Conservation (phyloP, 2,329 filamentous ascomycete species). For the Hysterium pulicare region DNA sequence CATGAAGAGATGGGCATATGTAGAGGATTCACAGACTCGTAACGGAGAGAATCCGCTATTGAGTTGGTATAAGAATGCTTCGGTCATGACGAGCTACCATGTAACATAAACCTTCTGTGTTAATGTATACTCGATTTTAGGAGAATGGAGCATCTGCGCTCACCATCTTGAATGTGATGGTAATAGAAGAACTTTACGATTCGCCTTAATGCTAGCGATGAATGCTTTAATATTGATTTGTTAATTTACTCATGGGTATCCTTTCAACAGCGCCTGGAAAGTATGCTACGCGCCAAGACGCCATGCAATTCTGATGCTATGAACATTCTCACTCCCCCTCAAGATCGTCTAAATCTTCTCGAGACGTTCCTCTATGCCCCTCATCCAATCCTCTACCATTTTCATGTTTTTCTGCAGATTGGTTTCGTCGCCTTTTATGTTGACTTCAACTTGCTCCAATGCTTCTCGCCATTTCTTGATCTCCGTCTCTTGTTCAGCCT, state of each 20-base stretch:
- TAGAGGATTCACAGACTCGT: constrained; percentile 82
- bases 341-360: constrained; percentile 43
- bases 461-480: constrained; percentile 83
- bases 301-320: no score
- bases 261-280: no score
- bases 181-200: no score
- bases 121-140: no score
- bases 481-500: constrained; percentile 78
- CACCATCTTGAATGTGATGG: no score
- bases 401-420: constrained; percentile 76
- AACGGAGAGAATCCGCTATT: constrained; percentile 92
- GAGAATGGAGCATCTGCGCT: no score
- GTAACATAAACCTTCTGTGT: not conserved
- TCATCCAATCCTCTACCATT: constrained; percentile 85
- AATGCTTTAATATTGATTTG: no score
- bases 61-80: constrained; percentile 93
- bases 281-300: no score
- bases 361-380: constrained; percentile 77
- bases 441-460: constrained; percentile 71
- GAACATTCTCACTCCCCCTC: no score
- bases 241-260: no score
- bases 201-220: no score
- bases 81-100: constrained; percentile 67
- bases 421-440: constrained; percentile 66
- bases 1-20: constrained; percentile 80